Evolutionary conservation across 352 stramenopile species (phyloP).

Genomic region (Phytopythium montanum): DNA sequence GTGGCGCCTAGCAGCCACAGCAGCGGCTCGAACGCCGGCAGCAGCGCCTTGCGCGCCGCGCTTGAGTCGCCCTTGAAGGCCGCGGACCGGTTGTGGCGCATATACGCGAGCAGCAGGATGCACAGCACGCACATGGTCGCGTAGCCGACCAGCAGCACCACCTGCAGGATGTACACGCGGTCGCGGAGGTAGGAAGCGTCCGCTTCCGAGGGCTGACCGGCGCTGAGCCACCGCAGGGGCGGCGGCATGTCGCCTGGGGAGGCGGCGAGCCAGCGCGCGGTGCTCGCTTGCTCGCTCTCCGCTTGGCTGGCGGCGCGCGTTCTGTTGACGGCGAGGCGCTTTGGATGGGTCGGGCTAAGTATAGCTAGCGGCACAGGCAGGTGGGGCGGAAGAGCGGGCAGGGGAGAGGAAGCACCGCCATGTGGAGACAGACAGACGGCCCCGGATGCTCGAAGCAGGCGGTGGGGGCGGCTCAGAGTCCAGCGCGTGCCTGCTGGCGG

Average conservation of each 20-base stretch:
- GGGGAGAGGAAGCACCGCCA: neutral
- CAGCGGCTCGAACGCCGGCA: conserved; percentile 39
- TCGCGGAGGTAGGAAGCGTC: neutral
- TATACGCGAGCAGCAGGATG: conserved; percentile 29
- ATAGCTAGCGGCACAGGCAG: neutral
- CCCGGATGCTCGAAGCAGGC: neutral
- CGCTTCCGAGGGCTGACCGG: neutral
- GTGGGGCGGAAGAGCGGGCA: neutral
- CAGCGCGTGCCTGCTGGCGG: neutral
- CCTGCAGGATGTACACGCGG: conserved; percentile 12
- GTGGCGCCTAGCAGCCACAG: conserved; percentile 27
- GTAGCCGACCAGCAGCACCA: conserved; percentile 35
- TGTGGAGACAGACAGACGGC: neutral
- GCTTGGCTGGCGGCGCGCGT: neutral
- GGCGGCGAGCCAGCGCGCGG: neutral
- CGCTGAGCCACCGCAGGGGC: conserved; percentile 2
- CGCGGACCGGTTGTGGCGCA: conserved; percentile 25
- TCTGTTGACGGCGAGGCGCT: neutral
- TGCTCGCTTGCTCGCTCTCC: no score
- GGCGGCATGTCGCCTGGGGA: neutral
- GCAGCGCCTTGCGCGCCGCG: conserved; percentile 30
- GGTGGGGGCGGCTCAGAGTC: conserved; percentile 3
- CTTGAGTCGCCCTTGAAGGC: conserved; percentile 24
- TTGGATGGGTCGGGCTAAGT: neutral
- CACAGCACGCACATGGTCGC: conserved; percentile 26